Base-by-base conservation (phyloP, 2,329 filamentous ascomycete species). In the Fusarium caatingaense region DNA sequence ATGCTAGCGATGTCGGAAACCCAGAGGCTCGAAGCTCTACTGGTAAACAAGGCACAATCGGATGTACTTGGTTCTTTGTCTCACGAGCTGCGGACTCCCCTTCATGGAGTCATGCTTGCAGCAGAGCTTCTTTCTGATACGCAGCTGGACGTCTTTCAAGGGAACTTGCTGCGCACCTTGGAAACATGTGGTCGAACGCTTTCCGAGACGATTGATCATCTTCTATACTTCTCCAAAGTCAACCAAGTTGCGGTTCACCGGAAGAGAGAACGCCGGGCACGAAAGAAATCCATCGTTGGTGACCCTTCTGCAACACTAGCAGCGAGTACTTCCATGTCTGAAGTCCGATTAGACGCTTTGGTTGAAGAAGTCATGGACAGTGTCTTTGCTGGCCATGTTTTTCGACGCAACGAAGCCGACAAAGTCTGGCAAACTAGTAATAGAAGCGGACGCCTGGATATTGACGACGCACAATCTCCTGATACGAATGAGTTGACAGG, bases 41-140 rank as follows among this genome's bases (percentile, higher is more conserved):
- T 76, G 13, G 79, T 80, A 2, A 81, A 83, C 50, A 83, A 80
- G 60, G 84, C 86, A 41, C 88, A 89, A 72, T 84, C 84, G 1
- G 87, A 89, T 57, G 85, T 89, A 48, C 83, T 91, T 21, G 85
- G 86, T 2, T 89, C 85, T 4, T 84, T 91, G 15, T 88, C 85
- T 9, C 88, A 91, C 72, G 88, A 91, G 72, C 78, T 90, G 23
- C 82, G 88, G 8, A 88, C 85, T 6, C 88, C 88, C 0, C 77
- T 91, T 2, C 88, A 91, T 64, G 88, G 88, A 5, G 84, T 90
- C 44, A 78, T 90, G 0, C 84, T 86, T 1, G 86, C 80, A 61
- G 80, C 82, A 1, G 86, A 88, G 69, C 76, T 88, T n/a, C 72
- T 89, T 2, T 80, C 82, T 12, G 85, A 88, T n/a, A 86, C 85